A percentile compares a stretch with the other conserved stretches of the same genome.
Conservation (phyloP, 192 early-diverging fungal genomes). For the Linnemannia elongata region DNA sequence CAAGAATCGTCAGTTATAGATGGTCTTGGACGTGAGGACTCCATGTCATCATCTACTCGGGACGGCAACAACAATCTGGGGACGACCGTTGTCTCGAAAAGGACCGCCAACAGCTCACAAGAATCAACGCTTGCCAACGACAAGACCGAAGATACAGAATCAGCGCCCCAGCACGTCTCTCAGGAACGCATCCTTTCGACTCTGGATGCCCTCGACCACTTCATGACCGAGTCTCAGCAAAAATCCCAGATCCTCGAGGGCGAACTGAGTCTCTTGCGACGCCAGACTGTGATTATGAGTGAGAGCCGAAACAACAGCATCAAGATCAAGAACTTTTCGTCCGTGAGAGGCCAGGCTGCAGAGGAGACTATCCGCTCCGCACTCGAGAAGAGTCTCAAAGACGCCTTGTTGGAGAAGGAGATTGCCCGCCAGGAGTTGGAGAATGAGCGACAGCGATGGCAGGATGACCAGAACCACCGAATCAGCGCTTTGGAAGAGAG, state of each 20-base stretch:
- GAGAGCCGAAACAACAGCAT: constrained; percentile 47
- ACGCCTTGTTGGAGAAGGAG: constrained; percentile 55
- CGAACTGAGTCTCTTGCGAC: constrained; percentile 38
- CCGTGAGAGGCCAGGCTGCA: neutral
- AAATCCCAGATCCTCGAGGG: constrained; percentile 44
- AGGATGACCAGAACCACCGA: constrained; percentile 43
- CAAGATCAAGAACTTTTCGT: constrained; percentile 21
- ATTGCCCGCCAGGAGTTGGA: constrained; percentile 47
- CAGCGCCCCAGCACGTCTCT: constrained; percentile 10
- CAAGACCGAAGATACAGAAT: too few relatives aligned
- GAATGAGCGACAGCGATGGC: constrained; percentile 49
- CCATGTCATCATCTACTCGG: constrained; percentile 21
- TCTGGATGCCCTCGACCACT: constrained; percentile 47
- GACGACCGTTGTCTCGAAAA: neutral
- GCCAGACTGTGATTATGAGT: constrained; percentile 36
- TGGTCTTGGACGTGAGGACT: neutral
- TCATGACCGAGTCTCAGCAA: constrained; percentile 35
- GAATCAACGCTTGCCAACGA: neutral
- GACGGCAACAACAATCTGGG: neutral
- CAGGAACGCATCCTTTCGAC: constrained; percentile 32
- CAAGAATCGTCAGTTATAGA: neutral
- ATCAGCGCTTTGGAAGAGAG: constrained; percentile 49
- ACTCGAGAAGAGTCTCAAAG: constrained; percentile 52
- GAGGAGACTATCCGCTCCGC: constrained; percentile 45
- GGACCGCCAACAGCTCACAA: neutral